These are phyloP conservation scores for Populus nigra DNA, from an alignment of 345 rosid genomes.

Conservation along the genomic window DNA sequence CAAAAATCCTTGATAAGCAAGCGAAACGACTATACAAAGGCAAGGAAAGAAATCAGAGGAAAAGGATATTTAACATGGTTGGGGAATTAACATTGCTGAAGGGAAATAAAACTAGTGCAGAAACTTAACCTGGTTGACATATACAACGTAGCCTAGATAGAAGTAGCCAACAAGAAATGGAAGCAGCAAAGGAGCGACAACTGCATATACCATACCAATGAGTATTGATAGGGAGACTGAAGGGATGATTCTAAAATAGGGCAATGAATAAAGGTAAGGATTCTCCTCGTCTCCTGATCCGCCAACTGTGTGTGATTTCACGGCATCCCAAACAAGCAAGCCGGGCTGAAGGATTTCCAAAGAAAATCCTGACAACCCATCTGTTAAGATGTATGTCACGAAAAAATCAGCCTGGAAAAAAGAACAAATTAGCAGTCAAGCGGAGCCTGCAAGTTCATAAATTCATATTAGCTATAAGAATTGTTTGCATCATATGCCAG, in stretches of 20 bases:
- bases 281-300: slow-evolving; percentile 47
- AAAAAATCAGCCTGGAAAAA: slow-evolving; percentile 75
- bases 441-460: too few species aligned
- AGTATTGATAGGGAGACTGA: slow-evolving; percentile 61
- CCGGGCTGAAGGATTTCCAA: slow-evolving; percentile 81
- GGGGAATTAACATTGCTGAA: neutral
- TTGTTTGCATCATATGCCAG: too few species aligned
- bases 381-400: slow-evolving; percentile 76
- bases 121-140: slow-evolving; percentile 65
- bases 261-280: slow-evolving; percentile 71
- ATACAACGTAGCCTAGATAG: slow-evolving; percentile 72
- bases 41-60: neutral
- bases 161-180: slow-evolving; percentile 82
- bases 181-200: slow-evolving; percentile 74
- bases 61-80: neutral
- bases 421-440: slow-evolving; percentile 11
- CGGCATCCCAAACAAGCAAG: slow-evolving; percentile 53
- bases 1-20: neutral
- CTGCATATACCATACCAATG: slow-evolving; percentile 82
- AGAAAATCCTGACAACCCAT: slow-evolving; percentile 84
- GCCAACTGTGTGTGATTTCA: slow-evolving; percentile 45
- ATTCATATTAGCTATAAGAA: too few species aligned
- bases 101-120: neutral
- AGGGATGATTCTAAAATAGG: slow-evolving; percentile 76
- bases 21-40: neutral